Evolutionary conservation across 495 filamentous ascomycete species (phyloP).

Genomic region (Podospora conica): DNA sequence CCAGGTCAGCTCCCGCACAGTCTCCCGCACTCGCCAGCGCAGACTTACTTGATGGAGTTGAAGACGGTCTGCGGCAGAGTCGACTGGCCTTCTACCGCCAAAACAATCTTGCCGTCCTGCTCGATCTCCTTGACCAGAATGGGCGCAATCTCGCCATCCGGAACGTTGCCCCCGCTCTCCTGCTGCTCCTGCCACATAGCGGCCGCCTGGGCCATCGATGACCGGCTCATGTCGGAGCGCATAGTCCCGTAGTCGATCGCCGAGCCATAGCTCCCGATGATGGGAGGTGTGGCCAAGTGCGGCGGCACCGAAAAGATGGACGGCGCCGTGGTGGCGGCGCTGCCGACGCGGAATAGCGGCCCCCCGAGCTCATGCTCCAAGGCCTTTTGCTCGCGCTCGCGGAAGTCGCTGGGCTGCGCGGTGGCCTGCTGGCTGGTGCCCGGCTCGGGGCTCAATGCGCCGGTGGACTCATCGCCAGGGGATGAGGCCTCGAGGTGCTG

Average conservation of each 20-base stretch:
- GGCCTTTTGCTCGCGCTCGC: slow-evolving; percentile 37
- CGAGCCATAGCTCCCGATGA: slow-evolving; percentile 63
- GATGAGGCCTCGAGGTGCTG: slow-evolving; percentile 33
- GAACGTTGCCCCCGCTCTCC: slow-evolving; percentile 35
- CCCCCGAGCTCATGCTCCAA: slow-evolving; percentile 31
- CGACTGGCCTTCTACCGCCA: slow-evolving; percentile 81
- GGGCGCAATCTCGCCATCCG: slow-evolving; percentile 65
- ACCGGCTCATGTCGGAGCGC: slow-evolving; percentile 58
- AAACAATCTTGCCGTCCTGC: slow-evolving; percentile 78
- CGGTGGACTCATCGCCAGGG: slow-evolving; percentile 15
- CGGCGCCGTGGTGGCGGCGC: slow-evolving; percentile 26
- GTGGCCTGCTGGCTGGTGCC: slow-evolving; percentile 16
- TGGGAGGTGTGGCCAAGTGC: slow-evolving; percentile 55
- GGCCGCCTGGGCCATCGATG: slow-evolving; percentile 65
- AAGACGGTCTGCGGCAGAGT: slow-evolving; percentile 94
- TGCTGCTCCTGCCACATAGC: slow-evolving; percentile 68
- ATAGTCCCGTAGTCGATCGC: slow-evolving; percentile 65
- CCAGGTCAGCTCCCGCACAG: slow-evolving; percentile 18
- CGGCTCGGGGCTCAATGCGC: slow-evolving; percentile 20
- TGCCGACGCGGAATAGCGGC: slow-evolving; percentile 29
- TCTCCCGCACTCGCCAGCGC: background rate
- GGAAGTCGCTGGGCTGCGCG: slow-evolving; percentile 24
- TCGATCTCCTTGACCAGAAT: slow-evolving; percentile 81
- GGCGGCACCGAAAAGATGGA: slow-evolving; percentile 59
- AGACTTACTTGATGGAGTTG: slow-evolving; percentile 75